A percentile compares a stretch with the other conserved stretches of the same genome.
phyloP scores from a whole-genome alignment of 768 basidiomycete species.

The Suillus brevipes region DNA sequence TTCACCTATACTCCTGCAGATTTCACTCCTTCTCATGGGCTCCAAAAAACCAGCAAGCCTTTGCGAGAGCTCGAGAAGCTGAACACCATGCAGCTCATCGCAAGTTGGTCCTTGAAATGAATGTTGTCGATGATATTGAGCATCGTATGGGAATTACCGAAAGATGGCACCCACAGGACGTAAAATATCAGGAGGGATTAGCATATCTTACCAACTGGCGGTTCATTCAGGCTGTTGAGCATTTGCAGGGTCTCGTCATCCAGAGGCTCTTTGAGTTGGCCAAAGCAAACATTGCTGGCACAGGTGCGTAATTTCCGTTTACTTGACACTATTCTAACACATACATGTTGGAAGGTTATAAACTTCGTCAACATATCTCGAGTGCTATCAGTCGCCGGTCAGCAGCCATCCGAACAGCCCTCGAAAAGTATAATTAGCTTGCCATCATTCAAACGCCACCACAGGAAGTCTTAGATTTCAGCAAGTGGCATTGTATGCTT shows the following conservation, averaged over 20 bases:
- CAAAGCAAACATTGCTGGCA: conserved; percentile 36
- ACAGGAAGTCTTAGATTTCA: conserved; percentile 20
- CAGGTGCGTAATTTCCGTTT: conserved; percentile 24
- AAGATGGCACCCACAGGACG: conserved; percentile 27
- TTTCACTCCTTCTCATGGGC: conserved; percentile 11
- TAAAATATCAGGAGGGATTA: conserved; percentile 24
- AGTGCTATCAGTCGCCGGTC: conserved; percentile 33
- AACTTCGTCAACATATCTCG: conserved; percentile 34
- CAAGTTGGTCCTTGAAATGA: conserved; percentile 13
- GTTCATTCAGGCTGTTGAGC: conserved; percentile 33
- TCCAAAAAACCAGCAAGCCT: conserved; percentile 16
- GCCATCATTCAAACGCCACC: conserved; percentile 20
- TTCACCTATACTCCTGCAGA: conserved; percentile 20
- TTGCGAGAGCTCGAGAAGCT: conserved; percentile 24
- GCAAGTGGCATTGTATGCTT: conserved; percentile 18
- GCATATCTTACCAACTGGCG: conserved; percentile 7
- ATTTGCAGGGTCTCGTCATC: conserved; percentile 36
- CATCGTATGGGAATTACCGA: conserved; percentile 23
- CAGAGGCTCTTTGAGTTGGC: conserved; percentile 41
- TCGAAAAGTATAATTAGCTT: conserved; percentile 32
- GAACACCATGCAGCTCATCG: conserved; percentile 18
- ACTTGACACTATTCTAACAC: background rate
- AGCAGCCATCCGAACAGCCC: conserved; percentile 33
- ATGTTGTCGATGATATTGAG: conserved; percentile 13
- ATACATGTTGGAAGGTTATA: conserved; percentile 31